A percentile compares a stretch with the other conserved stretches of the same genome.
Evolutionary conservation across 1,284 basidiomycete species (phyloP).

Genomic region (Gomphus bonarii): DNA sequence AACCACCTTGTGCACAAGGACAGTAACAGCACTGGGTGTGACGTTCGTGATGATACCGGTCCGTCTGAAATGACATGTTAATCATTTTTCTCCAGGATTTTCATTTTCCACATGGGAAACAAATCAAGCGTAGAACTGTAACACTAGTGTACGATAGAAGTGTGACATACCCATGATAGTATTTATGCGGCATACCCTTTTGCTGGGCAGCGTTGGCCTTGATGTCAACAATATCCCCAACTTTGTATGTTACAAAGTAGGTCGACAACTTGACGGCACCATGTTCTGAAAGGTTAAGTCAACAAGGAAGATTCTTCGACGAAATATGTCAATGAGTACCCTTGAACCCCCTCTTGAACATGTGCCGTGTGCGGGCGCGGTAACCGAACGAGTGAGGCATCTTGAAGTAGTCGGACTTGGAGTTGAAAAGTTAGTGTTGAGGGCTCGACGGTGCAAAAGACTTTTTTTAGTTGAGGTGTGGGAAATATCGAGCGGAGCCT

Average conservation of each 20-base stretch:
- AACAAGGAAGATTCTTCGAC: not conserved
- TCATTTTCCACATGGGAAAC: not conserved
- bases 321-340: conserved; percentile 36
- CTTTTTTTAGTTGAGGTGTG: conserved; percentile 24
- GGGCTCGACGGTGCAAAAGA: conserved; percentile 36
- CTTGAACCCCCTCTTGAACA: conserved; percentile 99
- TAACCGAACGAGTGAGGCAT: conserved; percentile 99
- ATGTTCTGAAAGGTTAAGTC: conserved; percentile 51
- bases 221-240: conserved; percentile 99
- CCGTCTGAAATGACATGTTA: conserved; percentile 39
- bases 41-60: conserved; percentile 99
- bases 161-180: conserved; percentile 65
- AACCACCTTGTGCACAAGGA: conserved; percentile 98
- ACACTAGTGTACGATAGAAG: not conserved
- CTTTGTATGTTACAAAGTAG: conserved; percentile 86
- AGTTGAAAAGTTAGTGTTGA: conserved; percentile 27
- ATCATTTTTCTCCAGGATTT: conserved; percentile 5
- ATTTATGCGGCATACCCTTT: conserved; percentile 99
- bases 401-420: conserved; percentile 29
- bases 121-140: not conserved
- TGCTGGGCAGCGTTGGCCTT: conserved; percentile 98
- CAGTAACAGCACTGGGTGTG: conserved; percentile 88
- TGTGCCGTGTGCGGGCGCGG: conserved; percentile 98
- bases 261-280: conserved; percentile 89
- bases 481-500: conserved; percentile 13